Evolutionary conservation across 148 eudicot genomes (phyloP).

Genomic region (Agrostemma githago): DNA sequence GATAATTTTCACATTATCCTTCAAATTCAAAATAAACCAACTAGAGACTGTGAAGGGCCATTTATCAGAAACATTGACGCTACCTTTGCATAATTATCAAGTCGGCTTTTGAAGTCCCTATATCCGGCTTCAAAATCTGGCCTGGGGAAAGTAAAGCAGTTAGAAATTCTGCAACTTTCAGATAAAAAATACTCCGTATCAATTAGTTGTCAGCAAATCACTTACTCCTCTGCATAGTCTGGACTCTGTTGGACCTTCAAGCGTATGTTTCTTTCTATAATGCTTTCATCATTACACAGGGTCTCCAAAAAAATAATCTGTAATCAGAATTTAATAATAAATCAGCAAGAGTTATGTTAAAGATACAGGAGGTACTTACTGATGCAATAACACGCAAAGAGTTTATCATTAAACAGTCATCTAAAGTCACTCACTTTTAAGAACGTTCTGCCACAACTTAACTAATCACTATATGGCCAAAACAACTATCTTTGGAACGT

Average conservation of each 20-base stretch:
- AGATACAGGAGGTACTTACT: neutral
- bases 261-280: constrained; percentile 95
- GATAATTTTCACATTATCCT: constrained; percentile 17
- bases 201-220: constrained; percentile 8
- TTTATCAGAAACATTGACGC: constrained; percentile 15
- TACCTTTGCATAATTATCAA: constrained; percentile 92
- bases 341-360: neutral
- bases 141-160: constrained; percentile 42
- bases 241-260: constrained; percentile 99
- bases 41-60: neutral
- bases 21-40: constrained; percentile 1
- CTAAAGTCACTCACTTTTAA: neutral
- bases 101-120: constrained; percentile 77
- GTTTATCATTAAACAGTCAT: neutral
- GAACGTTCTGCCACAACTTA: neutral
- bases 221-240: constrained; percentile 96
- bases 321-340: neutral
- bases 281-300: constrained; percentile 64
- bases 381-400: neutral
- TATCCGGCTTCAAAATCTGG: constrained; percentile 97
- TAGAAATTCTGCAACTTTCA: constrained; percentile 10
- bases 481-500: neutral
- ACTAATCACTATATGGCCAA: neutral
- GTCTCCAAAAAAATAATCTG: constrained; percentile 97
- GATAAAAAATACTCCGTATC: neutral